Evolutionary conservation across 345 rosid species (phyloP), one percentile per base, ranked within the genome.

Genomic region (Gossypium raimondii): DNA sequence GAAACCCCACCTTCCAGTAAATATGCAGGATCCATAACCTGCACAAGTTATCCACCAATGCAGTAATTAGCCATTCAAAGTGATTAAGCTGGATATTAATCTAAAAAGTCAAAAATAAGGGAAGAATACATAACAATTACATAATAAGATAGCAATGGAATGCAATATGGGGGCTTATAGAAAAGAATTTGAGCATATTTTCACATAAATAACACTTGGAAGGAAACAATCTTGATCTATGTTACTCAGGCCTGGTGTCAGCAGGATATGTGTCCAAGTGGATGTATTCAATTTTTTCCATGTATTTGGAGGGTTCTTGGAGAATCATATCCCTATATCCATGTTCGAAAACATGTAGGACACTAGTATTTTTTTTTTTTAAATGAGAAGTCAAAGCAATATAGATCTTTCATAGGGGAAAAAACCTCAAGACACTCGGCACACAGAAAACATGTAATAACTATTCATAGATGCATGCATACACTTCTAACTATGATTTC

Each of bases 21-120:
- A 94, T 38, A 70, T 72, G 74, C 98, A 94, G 67, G 90, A 79
- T 71, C 87, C 88, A 79, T 86, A 69, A 84, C 98, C 98, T 94
- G 87, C 84, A 88, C 70, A 45, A 58, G 8, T 57, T 14, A 20
- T 53, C 27, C 55, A 11, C 34, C 41, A 29, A 53, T 38, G 20
- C n/a, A 60, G 60, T 43, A 38, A 75, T 73, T 25, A 78, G 57
- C 29, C 55, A 17, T 22, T 18, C 43, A 11, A 43, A 38, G 41
- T 3, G 68, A 27, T 4, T 29, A 25, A 22, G 20, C 2, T 2
- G 16, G 12, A 38, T 20, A 72, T 57, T 7, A 58, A 14, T n/a
- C 47, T 4, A 50, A 8, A 47, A 20, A 58, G 34, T 34, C 1
- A 1, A 34, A 5, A 34, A 34, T 34, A 16, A 25, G 25, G 48